phyloP scores from a whole-genome alignment of 345 rosid species.

The Limnanthes douglasii region DNA sequence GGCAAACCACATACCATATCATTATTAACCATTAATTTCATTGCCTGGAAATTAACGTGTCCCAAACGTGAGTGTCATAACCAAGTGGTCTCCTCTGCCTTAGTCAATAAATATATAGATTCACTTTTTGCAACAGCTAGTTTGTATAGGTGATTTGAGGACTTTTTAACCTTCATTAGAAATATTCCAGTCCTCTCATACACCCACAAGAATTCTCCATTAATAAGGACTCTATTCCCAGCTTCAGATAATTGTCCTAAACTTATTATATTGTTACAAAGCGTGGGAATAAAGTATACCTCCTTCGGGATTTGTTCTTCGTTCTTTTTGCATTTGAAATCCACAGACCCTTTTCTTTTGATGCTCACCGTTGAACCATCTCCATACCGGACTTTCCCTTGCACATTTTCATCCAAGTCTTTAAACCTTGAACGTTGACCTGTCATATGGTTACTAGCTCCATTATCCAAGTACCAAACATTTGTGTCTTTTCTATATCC shows the following conservation, averaged over 20 bases:
- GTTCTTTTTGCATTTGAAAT: neutral
- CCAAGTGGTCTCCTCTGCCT: too few species aligned
- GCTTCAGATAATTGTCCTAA: neutral
- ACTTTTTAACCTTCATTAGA: too few species aligned
- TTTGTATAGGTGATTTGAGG: neutral
- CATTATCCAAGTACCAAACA: neutral
- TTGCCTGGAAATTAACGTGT: neutral
- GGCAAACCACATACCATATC: neutral
- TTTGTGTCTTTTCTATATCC: neutral
- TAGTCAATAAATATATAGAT: too few species aligned
- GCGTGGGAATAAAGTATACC: neutral
- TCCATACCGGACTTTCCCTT: too few species aligned
- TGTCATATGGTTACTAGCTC: neutral
- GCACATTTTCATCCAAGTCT: neutral
- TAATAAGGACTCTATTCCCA: neutral
- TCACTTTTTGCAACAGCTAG: too few species aligned
- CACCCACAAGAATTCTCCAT: neutral
- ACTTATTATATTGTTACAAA: neutral
- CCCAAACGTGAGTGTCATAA: neutral
- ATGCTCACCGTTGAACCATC: neutral
- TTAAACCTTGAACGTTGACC: neutral
- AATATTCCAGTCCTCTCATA: neutral
- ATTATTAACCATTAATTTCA: neutral
- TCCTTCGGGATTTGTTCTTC: neutral
- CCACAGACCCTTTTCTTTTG: neutral